Conservation (phyloP, 2,329 filamentous ascomycete species). For the Neonectria punicea region DNA sequence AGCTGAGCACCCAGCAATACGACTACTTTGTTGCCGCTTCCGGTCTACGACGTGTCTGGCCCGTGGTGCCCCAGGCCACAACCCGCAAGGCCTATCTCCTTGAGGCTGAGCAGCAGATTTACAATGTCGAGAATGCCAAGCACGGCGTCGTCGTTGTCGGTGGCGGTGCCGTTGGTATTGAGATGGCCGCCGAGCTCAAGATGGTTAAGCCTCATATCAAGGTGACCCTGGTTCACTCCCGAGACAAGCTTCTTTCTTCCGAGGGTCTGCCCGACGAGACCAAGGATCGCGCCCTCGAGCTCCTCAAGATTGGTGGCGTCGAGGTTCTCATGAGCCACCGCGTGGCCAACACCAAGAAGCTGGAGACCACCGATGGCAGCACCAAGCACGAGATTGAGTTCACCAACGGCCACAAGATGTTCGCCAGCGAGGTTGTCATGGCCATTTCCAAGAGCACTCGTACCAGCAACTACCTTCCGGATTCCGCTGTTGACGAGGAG, state of each 20-base stretch:
- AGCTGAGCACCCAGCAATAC: slow-evolving; percentile 62
- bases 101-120: slow-evolving; percentile 70
- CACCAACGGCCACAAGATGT: slow-evolving; percentile 67
- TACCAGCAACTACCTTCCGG: slow-evolving; percentile 71
- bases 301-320: slow-evolving; percentile 71
- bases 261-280: slow-evolving; percentile 78
- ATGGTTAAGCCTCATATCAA: slow-evolving; percentile 69
- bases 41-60: slow-evolving; percentile 75
- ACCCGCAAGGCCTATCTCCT: slow-evolving; percentile 70
- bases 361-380: slow-evolving; percentile 56
- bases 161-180: slow-evolving; percentile 81
- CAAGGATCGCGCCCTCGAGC: slow-evolving; percentile 68
- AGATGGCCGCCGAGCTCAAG: slow-evolving; percentile 85
- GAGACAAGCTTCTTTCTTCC: slow-evolving; percentile 74
- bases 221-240: slow-evolving; percentile 81
- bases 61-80: slow-evolving; percentile 75
- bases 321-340: slow-evolving; percentile 72
- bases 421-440: slow-evolving; percentile 73
- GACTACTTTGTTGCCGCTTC: slow-evolving; percentile 81
- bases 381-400: slow-evolving; percentile 63
- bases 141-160: slow-evolving; percentile 78
- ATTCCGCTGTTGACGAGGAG: slow-evolving; percentile 67
- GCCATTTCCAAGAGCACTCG: slow-evolving; percentile 73
- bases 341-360: slow-evolving; percentile 59
- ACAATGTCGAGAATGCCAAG: slow-evolving; percentile 60